Percentiles rank a stretch among this genome's conserved stretches.
phyloP scores from a whole-genome alignment of 192 early-diverging fungal species.

The Dimargaris cristalligena region DNA sequence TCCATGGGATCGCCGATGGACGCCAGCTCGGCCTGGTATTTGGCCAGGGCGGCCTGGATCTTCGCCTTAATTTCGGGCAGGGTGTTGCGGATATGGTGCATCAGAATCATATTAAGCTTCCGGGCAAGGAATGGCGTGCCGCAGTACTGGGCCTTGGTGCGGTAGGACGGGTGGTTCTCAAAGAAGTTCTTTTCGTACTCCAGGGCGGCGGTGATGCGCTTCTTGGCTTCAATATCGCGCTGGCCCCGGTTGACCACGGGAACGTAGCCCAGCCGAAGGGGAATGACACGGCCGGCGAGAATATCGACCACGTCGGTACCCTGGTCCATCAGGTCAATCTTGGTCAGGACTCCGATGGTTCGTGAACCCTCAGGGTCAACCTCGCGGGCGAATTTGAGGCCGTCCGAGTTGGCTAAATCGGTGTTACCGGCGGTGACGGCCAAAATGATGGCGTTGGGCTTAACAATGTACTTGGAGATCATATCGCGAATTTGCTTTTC shows the following conservation, averaged over 20 bases:
- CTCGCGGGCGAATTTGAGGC: constrained; percentile 94
- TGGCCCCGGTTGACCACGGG: constrained; percentile 99
- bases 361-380: constrained; percentile 97
- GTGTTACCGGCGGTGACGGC: constrained; percentile 96
- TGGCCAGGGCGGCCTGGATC: constrained; percentile 66
- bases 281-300: constrained; percentile 91
- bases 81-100: constrained; percentile 98
- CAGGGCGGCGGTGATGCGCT: constrained; percentile 72
- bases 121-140: constrained; percentile 97
- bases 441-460: constrained; percentile 94
- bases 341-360: constrained; percentile 98
- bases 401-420: constrained; percentile 98
- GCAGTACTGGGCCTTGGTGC: constrained; percentile 94
- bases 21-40: constrained; percentile 73
- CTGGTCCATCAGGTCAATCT: constrained; percentile 98
- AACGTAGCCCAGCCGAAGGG: constrained; percentile 91
- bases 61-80: constrained; percentile 98
- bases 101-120: constrained; percentile 94
- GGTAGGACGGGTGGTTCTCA: constrained; percentile 87
- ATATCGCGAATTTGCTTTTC: constrained; percentile 97
- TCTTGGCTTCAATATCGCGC: constrained; percentile 88
- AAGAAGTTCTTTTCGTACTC: constrained; percentile 86
- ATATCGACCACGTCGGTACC: constrained; percentile 99
- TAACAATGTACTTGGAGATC: constrained; percentile 94
- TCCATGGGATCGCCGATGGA: constrained; percentile 82